A percentile compares a stretch with the other conserved stretches of the same genome.
phyloP scores from a whole-genome alignment of 768 basidiomycete genomes.

The Calocera viscosa region DNA sequence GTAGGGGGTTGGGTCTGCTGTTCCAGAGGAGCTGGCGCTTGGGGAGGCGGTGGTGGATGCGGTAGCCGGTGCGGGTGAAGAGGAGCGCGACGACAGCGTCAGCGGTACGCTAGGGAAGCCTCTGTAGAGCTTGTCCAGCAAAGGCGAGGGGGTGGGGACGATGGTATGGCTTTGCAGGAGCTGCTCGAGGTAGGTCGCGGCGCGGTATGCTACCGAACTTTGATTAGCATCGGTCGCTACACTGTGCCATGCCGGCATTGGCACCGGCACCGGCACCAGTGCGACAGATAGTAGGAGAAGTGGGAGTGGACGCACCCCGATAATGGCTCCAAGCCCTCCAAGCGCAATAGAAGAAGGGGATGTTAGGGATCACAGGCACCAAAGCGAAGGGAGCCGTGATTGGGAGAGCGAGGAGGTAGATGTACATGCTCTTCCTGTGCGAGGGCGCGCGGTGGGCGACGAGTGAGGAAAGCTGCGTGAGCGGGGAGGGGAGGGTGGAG shows the following conservation, averaged over 20 bases:
- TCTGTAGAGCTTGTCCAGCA: neutral
- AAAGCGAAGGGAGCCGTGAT: conserved; percentile 64
- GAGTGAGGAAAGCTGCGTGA: conserved; percentile 39
- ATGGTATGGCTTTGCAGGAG: neutral
- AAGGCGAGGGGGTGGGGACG: neutral
- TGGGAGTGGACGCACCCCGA: conserved; percentile 38
- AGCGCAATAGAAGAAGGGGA: conserved; percentile 73
- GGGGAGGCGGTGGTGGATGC: neutral
- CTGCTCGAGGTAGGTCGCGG: neutral
- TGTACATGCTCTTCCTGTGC: conserved; percentile 52
- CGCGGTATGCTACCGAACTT: neutral
- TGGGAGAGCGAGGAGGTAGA: conserved; percentile 55
- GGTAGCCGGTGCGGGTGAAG: neutral
- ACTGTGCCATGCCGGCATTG: too few relatives aligned
- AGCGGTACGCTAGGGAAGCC: neutral
- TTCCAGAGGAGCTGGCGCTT: neutral
- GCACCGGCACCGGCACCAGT: too few relatives aligned
- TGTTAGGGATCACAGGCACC: conserved; percentile 73
- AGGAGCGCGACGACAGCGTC: neutral
- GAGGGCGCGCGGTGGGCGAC: conserved; percentile 45
- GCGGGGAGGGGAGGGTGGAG: conserved; percentile 30
- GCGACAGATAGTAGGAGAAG: neutral
- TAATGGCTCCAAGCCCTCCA: conserved; percentile 83
- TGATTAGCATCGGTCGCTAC: neutral
- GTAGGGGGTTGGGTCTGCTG: neutral